phyloP scores from a whole-genome alignment of 164 flowering plant species.

The grape (Vitis vinifera) region ASM3070453v1 NC_081810.1:2333501-2334000 shows the following conservation, averaged over 20 bases:
- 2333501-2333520: conserved; percentile 9
- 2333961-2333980: not conserved
- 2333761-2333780: not conserved
- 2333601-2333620: no score
- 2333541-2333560: no score
- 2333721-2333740: not conserved
- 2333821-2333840: not conserved
- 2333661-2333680: not conserved
- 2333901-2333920: not conserved
- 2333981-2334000: not conserved
- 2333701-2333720: not conserved
- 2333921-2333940: not conserved
- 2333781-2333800: not conserved
- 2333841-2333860: not conserved
- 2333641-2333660: not conserved
- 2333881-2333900: not conserved
- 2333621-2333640: not conserved
- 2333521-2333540: not conserved
- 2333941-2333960: not conserved
- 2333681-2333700: not conserved
- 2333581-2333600: not conserved
- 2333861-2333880: not conserved
- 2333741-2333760: not conserved
- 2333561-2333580: not conserved
- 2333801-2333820: not conserved